Percentiles rank a stretch among this genome's conserved stretches.
phyloP scores from a whole-genome alignment of 306 rosid species.

The Benincasa hispida region DNA sequence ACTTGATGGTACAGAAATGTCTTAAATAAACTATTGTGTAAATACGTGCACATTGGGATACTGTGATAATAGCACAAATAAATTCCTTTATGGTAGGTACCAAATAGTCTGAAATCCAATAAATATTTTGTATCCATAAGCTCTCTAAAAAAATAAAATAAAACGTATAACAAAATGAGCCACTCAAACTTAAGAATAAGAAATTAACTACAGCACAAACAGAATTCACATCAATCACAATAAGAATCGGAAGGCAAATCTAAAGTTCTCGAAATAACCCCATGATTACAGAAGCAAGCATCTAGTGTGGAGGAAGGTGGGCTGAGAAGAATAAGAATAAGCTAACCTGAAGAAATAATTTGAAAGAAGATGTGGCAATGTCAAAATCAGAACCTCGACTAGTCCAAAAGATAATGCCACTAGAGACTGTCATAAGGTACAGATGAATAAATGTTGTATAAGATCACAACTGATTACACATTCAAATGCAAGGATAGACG shows the following conservation, averaged over 20 bases:
- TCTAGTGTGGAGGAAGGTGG: not conserved
- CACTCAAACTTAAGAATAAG: not conserved
- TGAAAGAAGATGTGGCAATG: constrained; percentile 8
- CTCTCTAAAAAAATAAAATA: not conserved
- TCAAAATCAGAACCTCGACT: constrained; percentile 14
- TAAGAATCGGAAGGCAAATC: not conserved
- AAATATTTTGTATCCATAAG: not conserved
- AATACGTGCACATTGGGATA: too few relatives aligned
- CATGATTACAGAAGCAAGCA: not conserved
- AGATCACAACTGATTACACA: constrained; percentile 8
- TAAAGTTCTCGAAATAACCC: not conserved
- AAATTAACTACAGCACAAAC: not conserved
- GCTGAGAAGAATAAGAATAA: not conserved
- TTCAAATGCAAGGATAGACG: constrained; percentile 2
- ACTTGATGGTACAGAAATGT: too few relatives aligned
- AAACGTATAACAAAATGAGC: not conserved
- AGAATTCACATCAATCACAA: not conserved
- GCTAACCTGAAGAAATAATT: not conserved
- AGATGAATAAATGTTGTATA: constrained; percentile 8
- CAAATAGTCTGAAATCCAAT: not conserved
- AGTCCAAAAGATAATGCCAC: constrained; percentile 8
- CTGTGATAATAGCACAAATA: not conserved
- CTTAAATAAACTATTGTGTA: too few relatives aligned
- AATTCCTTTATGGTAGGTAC: not conserved
- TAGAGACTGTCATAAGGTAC: constrained; percentile 9